A percentile compares a stretch with the other conserved stretches of the same genome.
These are phyloP conservation scores for Capillidium rhysosporum DNA, from an alignment of 371 early-diverging fungal species.

Conservation along the genomic window DNA sequence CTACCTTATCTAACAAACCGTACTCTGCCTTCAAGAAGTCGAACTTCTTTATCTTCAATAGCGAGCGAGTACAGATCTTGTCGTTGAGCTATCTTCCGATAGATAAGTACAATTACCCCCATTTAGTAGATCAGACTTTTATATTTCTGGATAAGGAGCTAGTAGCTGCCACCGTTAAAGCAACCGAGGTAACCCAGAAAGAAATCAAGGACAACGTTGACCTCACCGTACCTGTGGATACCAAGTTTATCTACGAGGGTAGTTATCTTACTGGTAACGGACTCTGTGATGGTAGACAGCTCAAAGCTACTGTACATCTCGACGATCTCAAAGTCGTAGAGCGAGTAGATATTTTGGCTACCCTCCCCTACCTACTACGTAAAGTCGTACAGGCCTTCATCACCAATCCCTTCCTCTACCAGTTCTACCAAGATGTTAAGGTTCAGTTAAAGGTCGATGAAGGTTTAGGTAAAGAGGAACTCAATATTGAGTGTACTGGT, in stretches of 20 bases:
- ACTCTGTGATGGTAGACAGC: conserved; percentile 32
- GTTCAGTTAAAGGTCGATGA: not conserved
- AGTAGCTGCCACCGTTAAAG: not conserved
- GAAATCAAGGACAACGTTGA: conserved; percentile 35
- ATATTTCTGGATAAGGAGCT: conserved; percentile 1
- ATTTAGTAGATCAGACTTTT: not conserved
- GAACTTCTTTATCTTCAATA: not conserved
- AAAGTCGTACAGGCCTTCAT: conserved; percentile 79
- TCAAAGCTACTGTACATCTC: conserved; percentile 31
- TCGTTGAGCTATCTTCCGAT: not conserved
- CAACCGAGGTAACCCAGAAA: not conserved
- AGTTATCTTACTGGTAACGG: conserved; percentile 29
- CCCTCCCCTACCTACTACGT: conserved; percentile 72
- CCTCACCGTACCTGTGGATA: conserved; percentile 53
- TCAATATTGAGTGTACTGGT: too few species aligned
- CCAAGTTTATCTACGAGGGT: conserved; percentile 51
- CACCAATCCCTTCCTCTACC: conserved; percentile 82
- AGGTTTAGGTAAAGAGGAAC: too few species aligned
- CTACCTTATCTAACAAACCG: not conserved
- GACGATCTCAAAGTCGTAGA: conserved; percentile 34
- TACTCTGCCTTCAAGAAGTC: not conserved
- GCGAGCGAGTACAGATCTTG: not conserved
- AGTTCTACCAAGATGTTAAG: conserved; percentile 19
- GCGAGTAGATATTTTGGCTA: conserved; percentile 68
- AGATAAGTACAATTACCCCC: not conserved